Conservation (phyloP, 2,329 filamentous ascomycete species). For the Monilinia vaccinii-corymbosi region DNA sequence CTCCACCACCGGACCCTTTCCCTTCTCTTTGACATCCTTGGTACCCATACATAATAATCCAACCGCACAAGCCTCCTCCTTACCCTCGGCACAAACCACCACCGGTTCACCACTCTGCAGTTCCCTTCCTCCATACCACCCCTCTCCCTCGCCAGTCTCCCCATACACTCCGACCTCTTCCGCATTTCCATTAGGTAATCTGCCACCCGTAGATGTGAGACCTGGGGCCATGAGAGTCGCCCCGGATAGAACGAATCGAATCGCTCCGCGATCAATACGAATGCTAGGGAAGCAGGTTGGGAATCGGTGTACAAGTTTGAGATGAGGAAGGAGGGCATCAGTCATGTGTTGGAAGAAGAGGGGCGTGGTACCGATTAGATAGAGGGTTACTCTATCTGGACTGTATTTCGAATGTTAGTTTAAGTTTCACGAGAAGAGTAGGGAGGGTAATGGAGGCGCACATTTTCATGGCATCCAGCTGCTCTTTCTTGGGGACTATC, state of each 20-base stretch:
- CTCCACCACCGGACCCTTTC: slow-evolving; percentile 90
- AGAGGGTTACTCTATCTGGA: slow-evolving; percentile 82
- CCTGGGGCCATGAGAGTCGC: slow-evolving; percentile 96
- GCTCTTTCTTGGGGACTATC: slow-evolving; percentile 88
- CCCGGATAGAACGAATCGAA: slow-evolving; percentile 89
- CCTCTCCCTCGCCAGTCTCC: slow-evolving; percentile 30
- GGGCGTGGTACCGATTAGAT: slow-evolving; percentile 67
- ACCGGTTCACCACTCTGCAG: slow-evolving; percentile 75
- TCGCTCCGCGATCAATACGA: slow-evolving; percentile 89
- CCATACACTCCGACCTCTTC: slow-evolving; percentile 31
- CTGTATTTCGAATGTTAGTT: slow-evolving; percentile 30
- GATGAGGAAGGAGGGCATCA: slow-evolving; percentile 74
- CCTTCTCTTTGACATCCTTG: slow-evolving; percentile 85
- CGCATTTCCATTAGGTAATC: slow-evolving; percentile 49
- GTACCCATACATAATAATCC: slow-evolving; percentile 78
- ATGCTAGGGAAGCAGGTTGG: slow-evolving; percentile 75
- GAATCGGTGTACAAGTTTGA: slow-evolving; percentile 82
- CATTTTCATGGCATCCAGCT: slow-evolving; percentile 84
- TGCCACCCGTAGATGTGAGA: slow-evolving; percentile 72
- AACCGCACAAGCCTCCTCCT: slow-evolving; percentile 82
- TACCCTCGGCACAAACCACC: slow-evolving; percentile 85
- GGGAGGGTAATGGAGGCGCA: slow-evolving; percentile 28
- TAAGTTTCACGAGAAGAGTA: neutral
- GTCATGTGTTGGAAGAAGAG: slow-evolving; percentile 83
- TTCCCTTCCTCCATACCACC: slow-evolving; percentile 51